Base-by-base conservation (phyloP, 108 stramenopile genomes). In the Nitzschia sp. region DNA sequence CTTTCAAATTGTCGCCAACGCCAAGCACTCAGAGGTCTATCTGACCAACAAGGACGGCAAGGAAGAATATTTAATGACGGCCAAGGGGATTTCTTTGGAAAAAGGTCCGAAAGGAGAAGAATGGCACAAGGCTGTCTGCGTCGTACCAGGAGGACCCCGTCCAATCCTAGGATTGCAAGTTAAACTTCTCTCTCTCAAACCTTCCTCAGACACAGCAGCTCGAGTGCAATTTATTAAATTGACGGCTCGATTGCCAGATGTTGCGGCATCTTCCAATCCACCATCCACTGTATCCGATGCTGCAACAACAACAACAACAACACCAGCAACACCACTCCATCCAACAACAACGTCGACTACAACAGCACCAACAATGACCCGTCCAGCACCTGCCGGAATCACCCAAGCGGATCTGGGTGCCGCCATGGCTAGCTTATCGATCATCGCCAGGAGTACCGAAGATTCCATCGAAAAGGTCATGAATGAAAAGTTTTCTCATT, bases 91-190 rank as follows among this genome's bases (percentile, higher is more conserved):
- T 61, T 70, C 74, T 3, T 66, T 61, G 27, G 35, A 68, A 29
- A 63, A 53, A 26, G 48, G 32, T 0, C 24, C 32, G 13, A 55
- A 26, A 33, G 64, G 55, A n/a, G 51, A 66, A 3, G 8, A 31
- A n/a, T 35, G 59, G 59, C 61, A 56, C 59, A 70, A 75, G 54
- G 64, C 70, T 25, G 55, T 81, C 6, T 81, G 74, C 23, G 80
- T 81, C 23, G 56, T 81, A 8, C 80, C 80, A 0, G 80, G 80
- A 4, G 80, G 80, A 18, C 74, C 80, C 32, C 69, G 74, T 26
- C 49, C 28, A 18, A 53, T 75, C n/a, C 30, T 28, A 13, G 47
- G 54, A 33, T 42, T 77, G 13, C 42, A 48, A 17, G 33, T 77
- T 31, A 70, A 70, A 26, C 46, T 70, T 2, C 4, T 64, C 8